Base-by-base conservation (phyloP, 1,139 yeast genomes). In the Candida neerlandica region DNA sequence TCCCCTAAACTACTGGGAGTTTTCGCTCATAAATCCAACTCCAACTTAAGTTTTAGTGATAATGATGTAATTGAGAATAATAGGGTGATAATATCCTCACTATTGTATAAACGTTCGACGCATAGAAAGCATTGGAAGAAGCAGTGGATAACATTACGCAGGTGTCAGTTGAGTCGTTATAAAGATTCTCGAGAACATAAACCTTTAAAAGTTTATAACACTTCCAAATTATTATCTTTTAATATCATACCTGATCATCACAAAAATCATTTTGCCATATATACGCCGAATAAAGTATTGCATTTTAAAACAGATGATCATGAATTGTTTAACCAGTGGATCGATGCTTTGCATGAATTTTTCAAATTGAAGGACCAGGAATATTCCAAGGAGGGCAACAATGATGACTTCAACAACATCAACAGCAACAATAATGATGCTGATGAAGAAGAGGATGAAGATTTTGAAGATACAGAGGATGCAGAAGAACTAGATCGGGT, bases 101-200 rank as follows among this genome's bases (percentile, higher is more conserved):
- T 59, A 35, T 50, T 67, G 14, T 50, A 53, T 38, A 67, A 68
- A 46, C 56, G 66, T 34, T 58, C 64, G 15, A 56, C 57, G 27
- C 61, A 54, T 44, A 63, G 70, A 7, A 65, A 62, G 46, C 65
- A 60, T 44, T 81, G 85, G 85, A 75, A 73, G 56, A 68, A 71
- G 51, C 65, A 72, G 37, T 84, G 89, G 89, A 80, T 81, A 54
- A 85, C 82, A 2, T 66, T 84, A n/a, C 66, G 89, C 37, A 69
- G 70, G 16, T 70, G 76, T 45, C 87, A 81, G 58, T 66, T 84
- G 35, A 71, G 84, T 14, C 81, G 79, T 61, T 84, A 84, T 61
- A 82, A 82, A 58, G 85, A 82, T 57, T 72, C 76, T 14, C 66
- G 73, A 37, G 89, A 84, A 58, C 76, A 81, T 60, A 80, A 81